These are phyloP conservation scores for Diplotaxis tenuifolia DNA, from an alignment of 345 rosid genomes.

Conservation along the genomic window DNA sequence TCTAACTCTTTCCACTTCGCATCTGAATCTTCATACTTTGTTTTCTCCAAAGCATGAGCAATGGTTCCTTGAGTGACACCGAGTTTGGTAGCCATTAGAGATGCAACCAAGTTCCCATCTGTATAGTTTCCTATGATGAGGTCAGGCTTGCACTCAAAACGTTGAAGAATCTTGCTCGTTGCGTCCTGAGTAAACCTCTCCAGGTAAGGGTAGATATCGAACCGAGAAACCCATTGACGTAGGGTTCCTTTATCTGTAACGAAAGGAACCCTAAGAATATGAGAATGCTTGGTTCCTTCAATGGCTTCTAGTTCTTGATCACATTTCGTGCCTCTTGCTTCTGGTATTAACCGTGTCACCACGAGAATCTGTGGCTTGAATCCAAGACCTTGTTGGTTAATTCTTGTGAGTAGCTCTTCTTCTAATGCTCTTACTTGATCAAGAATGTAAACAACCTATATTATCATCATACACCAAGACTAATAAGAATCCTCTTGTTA, in stretches of 20 bases:
- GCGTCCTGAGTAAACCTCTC: conserved; percentile 82
- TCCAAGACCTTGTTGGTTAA: conserved; percentile 67
- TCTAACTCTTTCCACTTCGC: conserved; percentile 85
- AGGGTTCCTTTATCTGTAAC: conserved; percentile 63
- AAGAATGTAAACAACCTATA: conserved; percentile 89
- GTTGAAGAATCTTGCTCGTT: conserved; percentile 56
- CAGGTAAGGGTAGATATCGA: conserved; percentile 86
- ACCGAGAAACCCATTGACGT: conserved; percentile 87
- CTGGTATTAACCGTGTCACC: conserved; percentile 83
- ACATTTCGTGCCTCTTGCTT: conserved; percentile 77
- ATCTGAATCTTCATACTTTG: conserved; percentile 91
- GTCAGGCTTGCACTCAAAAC: conserved; percentile 71
- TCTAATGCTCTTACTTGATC: conserved; percentile 97
- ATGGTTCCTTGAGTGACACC: conserved; percentile 85
- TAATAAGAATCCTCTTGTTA: background rate
- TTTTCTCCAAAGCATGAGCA: conserved; percentile 94
- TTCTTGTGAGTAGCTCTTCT: conserved; percentile 67
- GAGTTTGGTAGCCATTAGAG: conserved; percentile 74
- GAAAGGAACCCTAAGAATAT: conserved; percentile 87
- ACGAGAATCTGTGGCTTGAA: conserved; percentile 86
- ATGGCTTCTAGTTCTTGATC: conserved; percentile 81
- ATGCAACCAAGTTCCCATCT: conserved; percentile 91
- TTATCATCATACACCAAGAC: conserved; percentile 9
- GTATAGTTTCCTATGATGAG: conserved; percentile 92
- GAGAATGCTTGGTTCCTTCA: conserved; percentile 58